phyloP scores from a whole-genome alignment of 169 alveolate genomes.

The Besnoitia besnoiti region DNA sequence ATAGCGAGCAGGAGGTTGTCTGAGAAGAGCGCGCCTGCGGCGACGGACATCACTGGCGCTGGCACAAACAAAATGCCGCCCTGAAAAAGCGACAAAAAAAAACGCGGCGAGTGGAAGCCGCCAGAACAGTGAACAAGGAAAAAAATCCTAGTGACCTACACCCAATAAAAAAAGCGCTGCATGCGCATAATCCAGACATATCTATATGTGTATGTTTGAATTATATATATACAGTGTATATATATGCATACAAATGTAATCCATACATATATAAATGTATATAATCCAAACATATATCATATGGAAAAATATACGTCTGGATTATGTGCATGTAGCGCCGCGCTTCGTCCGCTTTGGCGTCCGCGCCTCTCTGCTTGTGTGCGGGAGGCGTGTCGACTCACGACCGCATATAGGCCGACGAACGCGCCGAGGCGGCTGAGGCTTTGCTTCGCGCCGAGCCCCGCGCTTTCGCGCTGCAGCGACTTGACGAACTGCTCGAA shows the following conservation, averaged over 20 bases:
- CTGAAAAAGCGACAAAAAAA: neutral
- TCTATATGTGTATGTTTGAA: neutral
- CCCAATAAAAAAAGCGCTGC: neutral
- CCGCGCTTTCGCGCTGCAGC: neutral
- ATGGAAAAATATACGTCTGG: too few relatives aligned
- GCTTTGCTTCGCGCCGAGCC: neutral
- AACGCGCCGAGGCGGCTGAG: neutral
- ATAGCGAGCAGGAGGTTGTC: neutral
- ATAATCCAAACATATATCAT: too few relatives aligned
- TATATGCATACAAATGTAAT: neutral
- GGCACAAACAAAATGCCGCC: slow-evolving; percentile 9
- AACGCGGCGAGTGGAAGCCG: too few relatives aligned
- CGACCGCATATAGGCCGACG: neutral
- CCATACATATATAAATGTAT: neutral
- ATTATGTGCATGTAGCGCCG: too few relatives aligned
- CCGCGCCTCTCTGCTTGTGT: neutral
- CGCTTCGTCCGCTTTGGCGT: too few relatives aligned
- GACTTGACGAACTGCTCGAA: neutral
- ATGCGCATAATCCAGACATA: too few relatives aligned
- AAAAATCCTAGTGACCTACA: too few relatives aligned
- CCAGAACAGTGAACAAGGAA: too few relatives aligned
- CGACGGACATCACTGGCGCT: slow-evolving; percentile 28
- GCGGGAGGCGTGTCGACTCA: neutral
- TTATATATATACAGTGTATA: neutral
- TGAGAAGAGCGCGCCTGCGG: slow-evolving; percentile 12